Evolutionary conservation across 2,329 filamentous ascomycete genomes (phyloP).

Genomic region (Didymella arachidicola): DNA sequence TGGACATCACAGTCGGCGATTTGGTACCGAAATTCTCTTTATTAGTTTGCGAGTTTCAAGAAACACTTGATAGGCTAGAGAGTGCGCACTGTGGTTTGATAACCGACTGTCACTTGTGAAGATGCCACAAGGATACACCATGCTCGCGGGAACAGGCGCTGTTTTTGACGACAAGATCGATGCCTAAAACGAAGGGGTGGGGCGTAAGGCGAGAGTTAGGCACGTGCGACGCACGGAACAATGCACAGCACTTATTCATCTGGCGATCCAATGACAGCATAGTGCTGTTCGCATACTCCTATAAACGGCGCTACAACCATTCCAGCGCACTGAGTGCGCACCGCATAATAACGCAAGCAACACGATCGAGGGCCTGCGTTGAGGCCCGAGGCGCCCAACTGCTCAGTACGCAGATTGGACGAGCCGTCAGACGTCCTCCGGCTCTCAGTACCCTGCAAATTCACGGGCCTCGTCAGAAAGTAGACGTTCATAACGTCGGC

Average conservation of each 20-base stretch:
- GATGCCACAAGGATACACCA: not conserved
- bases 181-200: not conserved
- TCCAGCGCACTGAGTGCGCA: not conserved
- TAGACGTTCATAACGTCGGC: conserved; percentile 4
- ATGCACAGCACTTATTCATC: conserved; percentile 3
- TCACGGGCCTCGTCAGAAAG: conserved; percentile 8
- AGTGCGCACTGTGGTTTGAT: too few species aligned
- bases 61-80: too few species aligned
- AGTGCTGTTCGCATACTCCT: not conserved
- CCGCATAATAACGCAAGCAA: conserved; percentile 12
- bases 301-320: conserved; percentile 5
- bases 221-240: conserved; percentile 11
- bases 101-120: too few species aligned
- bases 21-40: not conserved
- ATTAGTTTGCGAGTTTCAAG: too few species aligned
- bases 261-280: not conserved
- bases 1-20: not conserved
- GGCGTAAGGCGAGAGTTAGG: not conserved
- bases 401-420: conserved; percentile 1
- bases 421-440: not conserved
- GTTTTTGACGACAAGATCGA: not conserved
- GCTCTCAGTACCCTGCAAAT: conserved; percentile 3
- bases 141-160: not conserved
- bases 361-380: conserved; percentile 7
- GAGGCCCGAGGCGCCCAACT: conserved; percentile 13